Conservation (phyloP, 148 eudicot genomes). For the Dysphania ambrosioides region DNA sequence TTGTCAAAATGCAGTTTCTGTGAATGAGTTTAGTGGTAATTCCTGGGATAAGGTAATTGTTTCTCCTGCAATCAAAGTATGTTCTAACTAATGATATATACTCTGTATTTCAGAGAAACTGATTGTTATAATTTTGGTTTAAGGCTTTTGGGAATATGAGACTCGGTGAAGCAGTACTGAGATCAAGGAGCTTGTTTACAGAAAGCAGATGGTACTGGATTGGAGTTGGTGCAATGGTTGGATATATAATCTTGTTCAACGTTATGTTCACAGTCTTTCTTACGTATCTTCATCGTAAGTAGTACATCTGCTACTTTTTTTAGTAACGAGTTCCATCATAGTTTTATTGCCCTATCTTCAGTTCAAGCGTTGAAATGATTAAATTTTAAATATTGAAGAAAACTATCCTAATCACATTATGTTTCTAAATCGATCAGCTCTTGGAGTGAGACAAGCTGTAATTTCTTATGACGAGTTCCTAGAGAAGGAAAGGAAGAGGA, state of each 20-base stretch:
- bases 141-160: slow-evolving; percentile 32
- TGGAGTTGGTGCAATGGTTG: slow-evolving; percentile 82
- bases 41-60: slow-evolving; percentile 86
- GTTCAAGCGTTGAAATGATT: neutral
- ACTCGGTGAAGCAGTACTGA: slow-evolving; percentile 67
- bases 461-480: slow-evolving; percentile 66
- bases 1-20: slow-evolving; percentile 87
- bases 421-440: slow-evolving; percentile 37
- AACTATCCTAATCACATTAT: slow-evolving; percentile 5
- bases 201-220: slow-evolving; percentile 98
- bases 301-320: slow-evolving; percentile 8
- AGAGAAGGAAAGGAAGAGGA: slow-evolving; percentile 58
- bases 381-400: neutral
- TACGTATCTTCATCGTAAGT: slow-evolving; percentile 80
- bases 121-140: neutral
- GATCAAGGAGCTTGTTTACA: slow-evolving; percentile 64
- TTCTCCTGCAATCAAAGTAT: neutral
- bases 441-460: slow-evolving; percentile 86
- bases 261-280: slow-evolving; percentile 77
- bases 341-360: neutral
- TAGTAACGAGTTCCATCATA: too few species aligned
- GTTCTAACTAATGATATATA: neutral
- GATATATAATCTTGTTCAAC: slow-evolving; percentile 74
- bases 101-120: neutral
- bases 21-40: slow-evolving; percentile 92